These are phyloP conservation scores for Diplocarpon rosae DNA, from an alignment of 2,329 filamentous ascomycete species.

Conservation along the genomic window DNA sequence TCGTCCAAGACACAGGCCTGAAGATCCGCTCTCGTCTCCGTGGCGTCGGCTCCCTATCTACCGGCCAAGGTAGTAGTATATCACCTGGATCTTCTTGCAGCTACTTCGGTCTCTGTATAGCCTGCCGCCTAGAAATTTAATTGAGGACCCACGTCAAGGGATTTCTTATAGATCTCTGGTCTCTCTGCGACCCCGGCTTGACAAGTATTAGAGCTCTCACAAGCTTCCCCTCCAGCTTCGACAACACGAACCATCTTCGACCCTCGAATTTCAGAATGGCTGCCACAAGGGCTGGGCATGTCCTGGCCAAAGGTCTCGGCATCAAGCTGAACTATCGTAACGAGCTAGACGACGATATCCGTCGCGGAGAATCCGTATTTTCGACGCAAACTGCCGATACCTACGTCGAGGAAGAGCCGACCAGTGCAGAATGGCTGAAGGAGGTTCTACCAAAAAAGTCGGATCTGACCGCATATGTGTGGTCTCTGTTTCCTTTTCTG, in stretches of 20 bases:
- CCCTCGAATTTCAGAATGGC: conserved; percentile 13
- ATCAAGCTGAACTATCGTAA: conserved; percentile 70
- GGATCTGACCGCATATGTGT: conserved; percentile 49
- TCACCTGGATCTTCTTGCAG: conserved; percentile 8
- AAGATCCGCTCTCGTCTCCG: conserved; percentile 12
- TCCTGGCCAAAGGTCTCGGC: conserved; percentile 66
- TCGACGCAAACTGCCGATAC: conserved; percentile 62
- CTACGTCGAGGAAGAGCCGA: conserved; percentile 77
- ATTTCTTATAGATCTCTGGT: conserved; percentile 1
- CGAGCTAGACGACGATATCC: conserved; percentile 43
- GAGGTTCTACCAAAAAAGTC: conserved; percentile 48
- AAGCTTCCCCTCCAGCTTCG: neutral
- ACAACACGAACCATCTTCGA: too few species aligned
- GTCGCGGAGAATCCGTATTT: conserved; percentile 71
- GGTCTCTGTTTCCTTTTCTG: conserved; percentile 73
- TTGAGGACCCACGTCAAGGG: neutral
- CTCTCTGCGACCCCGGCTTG: neutral
- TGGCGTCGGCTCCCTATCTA: conserved; percentile 9
- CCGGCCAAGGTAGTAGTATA: conserved; percentile 9
- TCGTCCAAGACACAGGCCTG: neutral
- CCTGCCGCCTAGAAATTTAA: neutral
- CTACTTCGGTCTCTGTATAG: too few species aligned
- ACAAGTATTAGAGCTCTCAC: neutral
- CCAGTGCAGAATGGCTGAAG: conserved; percentile 58
- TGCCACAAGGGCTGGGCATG: conserved; percentile 51